Conservation (phyloP, 139 green algal species). For the Astrephomene gubernaculifera region DNA sequence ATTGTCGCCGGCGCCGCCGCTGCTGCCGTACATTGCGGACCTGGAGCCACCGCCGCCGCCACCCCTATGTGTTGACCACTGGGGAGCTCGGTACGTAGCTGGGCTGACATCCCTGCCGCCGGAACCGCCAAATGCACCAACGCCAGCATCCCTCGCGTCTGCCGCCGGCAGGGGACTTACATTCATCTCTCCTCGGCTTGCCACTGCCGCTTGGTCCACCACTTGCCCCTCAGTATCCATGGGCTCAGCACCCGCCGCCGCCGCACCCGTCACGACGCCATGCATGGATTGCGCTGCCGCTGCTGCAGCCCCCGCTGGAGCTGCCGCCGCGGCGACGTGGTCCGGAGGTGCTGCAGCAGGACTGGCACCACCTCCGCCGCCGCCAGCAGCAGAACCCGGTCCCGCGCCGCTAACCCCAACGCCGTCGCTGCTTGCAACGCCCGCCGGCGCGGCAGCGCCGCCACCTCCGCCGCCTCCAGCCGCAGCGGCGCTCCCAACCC, state of each 20-base stretch:
- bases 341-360: neutral
- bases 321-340: neutral
- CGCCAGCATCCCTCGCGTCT: neutral
- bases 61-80: constrained; percentile 25
- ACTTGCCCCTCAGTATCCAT: constrained; percentile 44
- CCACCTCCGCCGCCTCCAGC: neutral
- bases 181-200: neutral
- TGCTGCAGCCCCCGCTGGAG: neutral
- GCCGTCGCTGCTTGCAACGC: neutral
- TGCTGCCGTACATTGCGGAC: constrained; percentile 28
- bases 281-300: neutral
- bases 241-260: neutral
- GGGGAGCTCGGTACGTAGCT: constrained; percentile 17
- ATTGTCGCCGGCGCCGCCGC: neutral
- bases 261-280: neutral
- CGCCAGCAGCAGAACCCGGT: neutral
- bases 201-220: neutral
- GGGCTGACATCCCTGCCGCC: constrained; percentile 4
- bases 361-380: neutral
- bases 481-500: neutral
- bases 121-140: neutral
- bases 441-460: neutral
- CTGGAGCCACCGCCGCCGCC: neutral
- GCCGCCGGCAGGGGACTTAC: neutral
- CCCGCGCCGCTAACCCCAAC: neutral